Evolutionary conservation across 2,329 filamentous ascomycete species (phyloP), one percentile per base, ranked within the genome.

Genomic region (Paraconiothyrium brasiliense): DNA sequence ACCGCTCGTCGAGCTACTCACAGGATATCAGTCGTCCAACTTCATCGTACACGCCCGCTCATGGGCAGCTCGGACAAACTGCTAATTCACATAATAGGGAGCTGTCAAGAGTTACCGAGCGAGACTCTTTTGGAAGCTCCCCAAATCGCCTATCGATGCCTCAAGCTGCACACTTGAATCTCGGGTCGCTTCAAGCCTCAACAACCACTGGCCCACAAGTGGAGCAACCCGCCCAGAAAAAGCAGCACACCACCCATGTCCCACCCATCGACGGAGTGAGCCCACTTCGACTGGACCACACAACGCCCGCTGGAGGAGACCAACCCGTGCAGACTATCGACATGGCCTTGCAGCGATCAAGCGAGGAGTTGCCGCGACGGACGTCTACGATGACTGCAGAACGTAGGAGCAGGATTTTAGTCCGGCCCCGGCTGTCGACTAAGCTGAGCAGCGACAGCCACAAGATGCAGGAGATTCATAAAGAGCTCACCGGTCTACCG

Each of bases 401-500:
- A n/a, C 63, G 61, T 10, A 39, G 54, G 22, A 59, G 51, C 58
- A 48, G 54, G 58, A 39, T 22, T 43, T 20, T 54, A 37, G 16
- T 50, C 50, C 44, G 57, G 47, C 58, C 48, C 30, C 57, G 37
- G 9, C 37, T 57, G 14, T 35, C 52, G 5, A 58, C 30, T 46
- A 64, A 59, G 64, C 44, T 64, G 20, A 58, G 59, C 57, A 56
- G 51, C 46, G 52, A 61, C 30, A 24, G n/a, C 22, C 61, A 24
- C 60, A 64, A 61, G 54, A 66, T 75, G 54, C 68, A 69, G 14
- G 67, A 71, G n/a, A 75, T 76, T 4, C 66, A 72, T 43, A 69
- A 68, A 34, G 74, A 78, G 11, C 71, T 78, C 8, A 67, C 67
- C n/a, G 60, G 63, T 49, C 69, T 78, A 11, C 75, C 75, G 16